Conservation (phyloP, 192 early-diverging fungal species). For the Diversispora epigaea region DNA sequence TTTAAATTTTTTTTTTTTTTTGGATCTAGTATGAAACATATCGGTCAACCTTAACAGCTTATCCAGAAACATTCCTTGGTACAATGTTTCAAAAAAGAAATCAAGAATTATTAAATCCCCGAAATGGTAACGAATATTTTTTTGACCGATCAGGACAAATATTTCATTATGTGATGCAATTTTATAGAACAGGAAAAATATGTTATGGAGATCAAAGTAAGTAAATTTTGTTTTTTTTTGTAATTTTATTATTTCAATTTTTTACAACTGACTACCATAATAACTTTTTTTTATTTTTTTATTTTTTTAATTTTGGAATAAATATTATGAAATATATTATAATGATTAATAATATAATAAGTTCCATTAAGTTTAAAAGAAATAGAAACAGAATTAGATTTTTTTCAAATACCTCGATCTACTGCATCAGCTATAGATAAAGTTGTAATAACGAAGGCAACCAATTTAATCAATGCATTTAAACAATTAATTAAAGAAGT, state of each 20-base stretch:
- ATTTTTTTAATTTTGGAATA: no score
- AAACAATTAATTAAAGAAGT: constrained; percentile 5
- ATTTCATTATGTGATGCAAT: constrained; percentile 26
- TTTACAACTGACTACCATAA: background rate
- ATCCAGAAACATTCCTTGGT: constrained; percentile 14
- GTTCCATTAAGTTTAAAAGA: constrained; percentile 5
- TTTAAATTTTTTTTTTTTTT: background rate
- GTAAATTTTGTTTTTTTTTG: background rate
- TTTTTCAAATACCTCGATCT: constrained; percentile 23
- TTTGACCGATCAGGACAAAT: constrained; percentile 6
- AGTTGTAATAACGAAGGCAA: background rate
- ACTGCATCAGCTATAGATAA: background rate
- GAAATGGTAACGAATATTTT: constrained; percentile 21
- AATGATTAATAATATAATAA: no score
- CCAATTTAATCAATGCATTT: background rate
- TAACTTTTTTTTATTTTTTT: background rate
- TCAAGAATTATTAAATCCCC: background rate
- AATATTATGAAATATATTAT: no score
- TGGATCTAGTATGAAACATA: constrained; percentile 28
- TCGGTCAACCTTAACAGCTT: constrained; percentile 1
- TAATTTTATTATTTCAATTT: background rate
- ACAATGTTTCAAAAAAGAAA: constrained; percentile 22
- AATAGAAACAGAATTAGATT: constrained; percentile 17
- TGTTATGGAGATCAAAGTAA: background rate
- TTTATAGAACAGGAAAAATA: constrained; percentile 24